Conservation (phyloP, 345 rosid genomes). For the Eucalyptus sp. region DNA sequence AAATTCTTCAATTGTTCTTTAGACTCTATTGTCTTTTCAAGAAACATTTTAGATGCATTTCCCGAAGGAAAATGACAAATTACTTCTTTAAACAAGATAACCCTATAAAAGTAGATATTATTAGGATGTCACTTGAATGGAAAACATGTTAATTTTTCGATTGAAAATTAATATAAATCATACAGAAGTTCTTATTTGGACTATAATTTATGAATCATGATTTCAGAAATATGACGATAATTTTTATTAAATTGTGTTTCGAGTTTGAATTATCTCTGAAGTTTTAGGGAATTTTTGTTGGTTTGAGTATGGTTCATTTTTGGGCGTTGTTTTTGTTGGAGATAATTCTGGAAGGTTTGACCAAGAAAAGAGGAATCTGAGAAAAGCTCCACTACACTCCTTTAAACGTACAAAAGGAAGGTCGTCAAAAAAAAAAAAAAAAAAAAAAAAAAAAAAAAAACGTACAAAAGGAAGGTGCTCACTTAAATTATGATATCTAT, state of each 20-base stretch:
- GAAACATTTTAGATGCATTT: neutral
- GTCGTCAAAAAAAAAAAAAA: too few relatives aligned
- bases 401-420: neutral
- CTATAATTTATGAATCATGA: neutral
- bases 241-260: neutral
- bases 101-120: neutral
- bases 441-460: too few relatives aligned
- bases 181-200: neutral
- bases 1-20: neutral
- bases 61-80: neutral
- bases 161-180: neutral
- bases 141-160: neutral
- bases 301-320: neutral
- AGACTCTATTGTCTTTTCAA: neutral
- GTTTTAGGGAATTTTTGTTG: neutral
- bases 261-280: accelerated
- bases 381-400: neutral
- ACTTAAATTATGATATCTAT: neutral
- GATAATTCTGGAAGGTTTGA: neutral
- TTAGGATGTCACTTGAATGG: neutral
- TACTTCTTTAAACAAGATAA: neutral
- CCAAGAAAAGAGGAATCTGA: neutral
- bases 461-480: neutral
- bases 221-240: too few relatives aligned
- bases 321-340: neutral